Conservation (phyloP, 192 early-diverging fungal species). For the Coemansia biformis region DNA sequence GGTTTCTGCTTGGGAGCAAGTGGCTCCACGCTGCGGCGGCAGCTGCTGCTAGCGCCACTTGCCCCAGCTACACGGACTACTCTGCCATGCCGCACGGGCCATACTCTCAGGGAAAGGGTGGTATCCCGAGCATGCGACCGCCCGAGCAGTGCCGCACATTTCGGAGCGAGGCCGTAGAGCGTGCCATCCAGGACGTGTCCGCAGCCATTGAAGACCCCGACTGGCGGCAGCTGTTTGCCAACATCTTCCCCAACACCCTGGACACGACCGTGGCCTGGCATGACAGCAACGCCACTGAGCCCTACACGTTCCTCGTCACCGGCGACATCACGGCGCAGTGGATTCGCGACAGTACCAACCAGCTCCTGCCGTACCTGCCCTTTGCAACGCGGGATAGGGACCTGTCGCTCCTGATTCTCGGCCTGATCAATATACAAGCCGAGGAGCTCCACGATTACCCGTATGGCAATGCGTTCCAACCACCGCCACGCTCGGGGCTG, state of each 20-base stretch:
- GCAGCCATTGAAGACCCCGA: slow-evolving; percentile 50
- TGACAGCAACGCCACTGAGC: slow-evolving; percentile 21
- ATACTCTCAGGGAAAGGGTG: slow-evolving; percentile 11
- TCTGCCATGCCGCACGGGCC: slow-evolving; percentile 23
- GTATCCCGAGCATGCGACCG: slow-evolving; percentile 46
- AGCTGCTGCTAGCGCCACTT: no score
- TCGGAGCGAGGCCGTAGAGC: slow-evolving; percentile 46
- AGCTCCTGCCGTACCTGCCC: slow-evolving; percentile 56
- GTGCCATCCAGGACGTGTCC: slow-evolving; percentile 30
- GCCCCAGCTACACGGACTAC: slow-evolving; percentile 45
- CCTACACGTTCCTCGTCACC: slow-evolving; percentile 64
- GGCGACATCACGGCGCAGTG: slow-evolving; percentile 71
- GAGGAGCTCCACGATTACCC: slow-evolving; percentile 38
- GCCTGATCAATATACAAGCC: slow-evolving; percentile 56
- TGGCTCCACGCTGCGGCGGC: no score
- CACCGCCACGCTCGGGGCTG: slow-evolving; percentile 43
- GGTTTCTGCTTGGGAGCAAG: no score
- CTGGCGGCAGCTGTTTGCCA: slow-evolving; percentile 54
- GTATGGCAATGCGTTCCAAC: slow-evolving; percentile 64
- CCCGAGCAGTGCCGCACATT: slow-evolving; percentile 50
- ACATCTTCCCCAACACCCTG: slow-evolving; percentile 64
- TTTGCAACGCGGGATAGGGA: slow-evolving; percentile 32
- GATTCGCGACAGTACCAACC: slow-evolving; percentile 70
- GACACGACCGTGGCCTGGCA: slow-evolving; percentile 67
- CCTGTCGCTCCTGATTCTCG: slow-evolving; percentile 50